Conservation (phyloP, 163 green algal species). For the Scenedesmus sp. region DNA sequence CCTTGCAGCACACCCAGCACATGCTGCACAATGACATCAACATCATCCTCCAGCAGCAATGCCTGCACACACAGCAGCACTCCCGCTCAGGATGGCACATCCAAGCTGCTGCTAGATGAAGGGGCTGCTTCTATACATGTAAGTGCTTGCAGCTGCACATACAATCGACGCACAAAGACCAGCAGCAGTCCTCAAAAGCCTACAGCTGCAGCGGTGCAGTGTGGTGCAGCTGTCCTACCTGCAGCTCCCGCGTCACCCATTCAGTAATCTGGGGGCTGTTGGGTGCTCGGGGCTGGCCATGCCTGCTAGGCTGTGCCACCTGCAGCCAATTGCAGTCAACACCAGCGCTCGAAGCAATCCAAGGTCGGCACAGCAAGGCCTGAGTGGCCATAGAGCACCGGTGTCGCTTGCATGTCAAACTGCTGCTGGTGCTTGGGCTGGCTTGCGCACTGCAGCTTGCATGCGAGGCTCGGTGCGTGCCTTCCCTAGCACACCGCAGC, state of each 20-base stretch:
- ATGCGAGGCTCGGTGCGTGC: not conserved
- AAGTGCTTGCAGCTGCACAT: not conserved
- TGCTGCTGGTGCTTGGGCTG: not conserved
- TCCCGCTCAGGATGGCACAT: not conserved
- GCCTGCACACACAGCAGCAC: constrained; percentile 29
- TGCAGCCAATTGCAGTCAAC: not conserved
- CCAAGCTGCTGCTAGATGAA: not conserved
- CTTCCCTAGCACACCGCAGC: not conserved
- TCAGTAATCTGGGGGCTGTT: not conserved
- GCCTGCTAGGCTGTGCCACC: not conserved
- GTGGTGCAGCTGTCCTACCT: not conserved
- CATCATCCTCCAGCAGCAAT: constrained; percentile 41
- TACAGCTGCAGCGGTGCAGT: not conserved
- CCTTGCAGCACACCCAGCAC: constrained; percentile 24
- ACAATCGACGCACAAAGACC: not conserved
- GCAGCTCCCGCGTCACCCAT: not conserved
- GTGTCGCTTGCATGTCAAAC: not conserved
- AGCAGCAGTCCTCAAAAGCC: too few relatives aligned
- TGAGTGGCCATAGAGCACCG: not conserved
- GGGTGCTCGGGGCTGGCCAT: not conserved
- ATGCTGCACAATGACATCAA: constrained; percentile 43
- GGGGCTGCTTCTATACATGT: too few relatives aligned
- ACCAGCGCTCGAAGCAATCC: not conserved
- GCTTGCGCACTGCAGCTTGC: not conserved
- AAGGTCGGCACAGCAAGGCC: not conserved